Base-by-base conservation (phyloP, 176 grass and related monocot species). In the Oryza meridionalis region DNA sequence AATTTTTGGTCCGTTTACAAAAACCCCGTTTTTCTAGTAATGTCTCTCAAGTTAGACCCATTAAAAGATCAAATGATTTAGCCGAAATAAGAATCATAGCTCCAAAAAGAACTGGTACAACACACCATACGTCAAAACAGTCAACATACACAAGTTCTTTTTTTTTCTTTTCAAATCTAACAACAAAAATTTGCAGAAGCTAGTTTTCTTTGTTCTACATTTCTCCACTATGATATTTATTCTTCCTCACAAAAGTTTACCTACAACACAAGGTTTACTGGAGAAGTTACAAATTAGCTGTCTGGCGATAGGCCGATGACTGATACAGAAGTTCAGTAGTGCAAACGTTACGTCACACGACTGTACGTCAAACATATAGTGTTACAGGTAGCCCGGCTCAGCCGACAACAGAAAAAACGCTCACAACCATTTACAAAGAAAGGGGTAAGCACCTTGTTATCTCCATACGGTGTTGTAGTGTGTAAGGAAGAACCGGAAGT, bases 401-500 rank as follows among this genome's bases (percentile, higher is more conserved):
- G 62, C 53, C 71, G 24, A 81, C 78, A 86, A 86, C 25, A 79
- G 65, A 67, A 76, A 71, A 29, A 40, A 42, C 59, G 72, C 17
- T 49, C 68, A 45, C 45, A 53, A 77, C 46, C 79, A 90, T 90
- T 88, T 95, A 90, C 86, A 94, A 50, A 70, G 16, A 13, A 83
- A 45, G 51, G 37, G 58, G 19, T 16, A 83, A 50, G 16, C 72
- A 10, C 22, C 27, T 40, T 72, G 87, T 94, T 86, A 97, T 88
- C 92, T 92, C 88, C 88, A 85, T 42, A 72, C 55, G 76, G 81
- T 88, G 79, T 88, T 88, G 61, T 82, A 90, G 69, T 91, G 90
- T 19, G 75, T 81, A 37, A 86, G 45, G 70, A 97, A 97, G 79
- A 97, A 97, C 3, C 38, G 78, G 67, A 91, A 97, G 25, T 94